A percentile compares a stretch with the other conserved stretches of the same genome.
phyloP scores from a whole-genome alignment of 768 basidiomycete species.

The Mycena sanguinolenta region DNA sequence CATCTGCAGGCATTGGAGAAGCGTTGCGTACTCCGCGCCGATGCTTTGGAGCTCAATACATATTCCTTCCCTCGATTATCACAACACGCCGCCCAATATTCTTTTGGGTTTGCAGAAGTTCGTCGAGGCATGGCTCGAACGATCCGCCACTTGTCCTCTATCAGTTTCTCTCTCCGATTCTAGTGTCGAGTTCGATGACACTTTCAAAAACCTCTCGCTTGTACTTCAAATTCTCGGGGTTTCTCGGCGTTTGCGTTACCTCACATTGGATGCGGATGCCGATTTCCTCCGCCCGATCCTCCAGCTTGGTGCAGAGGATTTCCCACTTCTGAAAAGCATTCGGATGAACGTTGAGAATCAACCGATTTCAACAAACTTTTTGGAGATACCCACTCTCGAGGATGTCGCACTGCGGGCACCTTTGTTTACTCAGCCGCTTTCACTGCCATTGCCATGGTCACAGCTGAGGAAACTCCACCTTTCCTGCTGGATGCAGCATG shows the following conservation, averaged over 20 bases:
- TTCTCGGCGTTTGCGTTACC: neutral
- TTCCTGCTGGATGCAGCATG: neutral
- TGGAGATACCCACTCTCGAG: neutral
- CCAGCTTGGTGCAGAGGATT: neutral
- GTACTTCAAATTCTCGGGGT: neutral
- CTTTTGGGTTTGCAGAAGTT: neutral
- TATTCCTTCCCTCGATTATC: no score
- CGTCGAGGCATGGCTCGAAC: constrained; percentile 4
- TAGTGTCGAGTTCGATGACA: neutral
- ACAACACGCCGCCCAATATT: neutral
- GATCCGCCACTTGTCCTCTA: constrained; percentile 3
- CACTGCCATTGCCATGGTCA: neutral
- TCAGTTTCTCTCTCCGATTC: neutral
- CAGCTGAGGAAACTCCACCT: no score
- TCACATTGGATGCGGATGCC: neutral
- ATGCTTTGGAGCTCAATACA: no score
- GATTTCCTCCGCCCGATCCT: neutral
- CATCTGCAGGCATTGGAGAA: no score
- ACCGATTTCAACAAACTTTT: neutral
- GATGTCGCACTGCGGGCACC: neutral
- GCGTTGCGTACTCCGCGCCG: no score
- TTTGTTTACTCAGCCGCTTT: neutral
- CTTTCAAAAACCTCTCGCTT: neutral
- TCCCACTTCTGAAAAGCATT: neutral
- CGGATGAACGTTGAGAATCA: neutral